A percentile compares a stretch with the other conserved stretches of the same genome.
Evolutionary conservation across 441 rosid species (phyloP).

Genomic region (Isatis lusitanica): DNA sequence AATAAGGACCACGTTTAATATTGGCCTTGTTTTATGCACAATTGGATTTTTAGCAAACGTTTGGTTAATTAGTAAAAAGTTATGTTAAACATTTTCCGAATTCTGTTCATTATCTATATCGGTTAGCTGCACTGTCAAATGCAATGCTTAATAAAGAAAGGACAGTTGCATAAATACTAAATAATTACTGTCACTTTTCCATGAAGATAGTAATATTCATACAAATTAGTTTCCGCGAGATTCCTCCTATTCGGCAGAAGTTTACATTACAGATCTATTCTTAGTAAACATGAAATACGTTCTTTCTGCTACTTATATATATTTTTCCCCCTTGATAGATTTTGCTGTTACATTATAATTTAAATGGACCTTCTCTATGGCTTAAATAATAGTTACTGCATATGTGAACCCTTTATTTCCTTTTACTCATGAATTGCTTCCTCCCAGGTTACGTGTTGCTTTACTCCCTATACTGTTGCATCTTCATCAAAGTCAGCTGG

Average conservation of each 20-base stretch:
- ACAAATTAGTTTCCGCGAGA: background rate
- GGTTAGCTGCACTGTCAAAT: conserved; percentile 7
- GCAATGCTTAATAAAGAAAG: background rate
- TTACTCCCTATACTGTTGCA: conserved; percentile 86
- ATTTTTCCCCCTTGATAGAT: background rate
- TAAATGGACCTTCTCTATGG: background rate
- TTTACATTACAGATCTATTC: background rate
- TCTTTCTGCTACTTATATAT: conserved; percentile 4
- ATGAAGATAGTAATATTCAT: background rate
- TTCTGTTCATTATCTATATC: conserved; percentile 5
- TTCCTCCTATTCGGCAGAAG: background rate
- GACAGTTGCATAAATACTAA: background rate
- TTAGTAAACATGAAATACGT: conserved; percentile 8
- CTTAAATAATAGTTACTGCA: background rate
- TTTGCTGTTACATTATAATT: conserved; percentile 9
- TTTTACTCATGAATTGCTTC: conserved; percentile 26
- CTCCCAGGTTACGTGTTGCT: conserved; percentile 70
- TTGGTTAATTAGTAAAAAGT: background rate
- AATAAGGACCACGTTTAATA: background rate
- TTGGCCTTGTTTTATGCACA: background rate
- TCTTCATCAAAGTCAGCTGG: conserved; percentile 96
- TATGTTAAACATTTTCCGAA: background rate
- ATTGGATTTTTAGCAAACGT: background rate
- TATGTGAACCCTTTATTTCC: conserved; percentile 1
- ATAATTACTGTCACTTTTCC: background rate